Base-by-base conservation (phyloP, 176 grass and related monocot species). In the Lolium multiflorum region DNA sequence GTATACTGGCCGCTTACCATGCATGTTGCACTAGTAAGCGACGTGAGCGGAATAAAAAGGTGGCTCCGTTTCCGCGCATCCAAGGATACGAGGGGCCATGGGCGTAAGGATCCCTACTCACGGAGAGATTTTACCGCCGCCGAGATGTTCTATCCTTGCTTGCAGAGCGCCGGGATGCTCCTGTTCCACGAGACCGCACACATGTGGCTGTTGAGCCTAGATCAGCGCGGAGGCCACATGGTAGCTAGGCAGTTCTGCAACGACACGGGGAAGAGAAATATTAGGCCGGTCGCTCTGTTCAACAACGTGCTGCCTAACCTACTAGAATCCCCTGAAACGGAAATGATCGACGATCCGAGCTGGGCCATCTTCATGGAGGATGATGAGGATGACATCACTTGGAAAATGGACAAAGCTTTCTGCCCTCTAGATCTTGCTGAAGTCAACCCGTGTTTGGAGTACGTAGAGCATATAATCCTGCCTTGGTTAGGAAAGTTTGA, bases 351-450 rank as follows among this genome's bases (percentile, higher is more conserved):
- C 39, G 39, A 41, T 41, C 39, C 39, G 39, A 57, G 43, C 74
- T 86, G 82, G 79, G 82, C 90, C 54, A 86, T 94, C 51, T 94
- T 61, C 73, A 92, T 92, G 90, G 73, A 88, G 41, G 93, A 92
- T 83, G 74, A 86, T 20, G 82, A 88, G 93, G 81, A 43, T 11
- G 21, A 80, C n/a, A 73, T 93, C 62, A 72, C 77, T 71, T 14
- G 51, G 44, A 95, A 95, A 81, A 93, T 91, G 77, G 55, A 52
- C 21, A 62, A 82, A 55, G 89, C 91, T 59, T 91, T 85, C 64
- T 95, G 91, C 71, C 93, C 93, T 74, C 86, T 91, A 72, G 71
- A 76, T 60, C 11, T 87, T 46, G 81, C 81, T 13, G 77, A 87
- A 76, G 86, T 76, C 60, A 95, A 93, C 14, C 13, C 63, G 14